These are phyloP conservation scores for Allomyces arbusculus DNA, from an alignment of 192 early-diverging fungal genomes.

Conservation along the genomic window DNA sequence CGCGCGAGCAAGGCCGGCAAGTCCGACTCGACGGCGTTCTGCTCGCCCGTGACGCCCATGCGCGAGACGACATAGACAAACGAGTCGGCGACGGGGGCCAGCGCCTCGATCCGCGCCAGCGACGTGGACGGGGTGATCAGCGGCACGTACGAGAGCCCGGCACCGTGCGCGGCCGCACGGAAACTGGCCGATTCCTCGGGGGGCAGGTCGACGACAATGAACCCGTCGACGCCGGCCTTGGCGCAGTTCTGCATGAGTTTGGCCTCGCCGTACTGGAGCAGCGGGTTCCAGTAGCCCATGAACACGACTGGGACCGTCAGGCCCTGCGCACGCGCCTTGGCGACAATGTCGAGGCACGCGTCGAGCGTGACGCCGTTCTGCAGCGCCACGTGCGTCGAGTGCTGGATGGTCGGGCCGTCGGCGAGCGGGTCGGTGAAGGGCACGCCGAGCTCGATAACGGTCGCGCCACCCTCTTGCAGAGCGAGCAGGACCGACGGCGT, in stretches of 20 bases:
- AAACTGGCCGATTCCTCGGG: constrained; percentile 87
- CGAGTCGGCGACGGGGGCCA: constrained; percentile 64
- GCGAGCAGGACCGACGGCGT: constrained; percentile 73
- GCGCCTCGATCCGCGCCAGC: constrained; percentile 51
- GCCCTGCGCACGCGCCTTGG: constrained; percentile 57
- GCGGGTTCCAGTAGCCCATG: constrained; percentile 99
- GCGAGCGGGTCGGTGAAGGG: constrained; percentile 97
- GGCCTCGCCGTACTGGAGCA: constrained; percentile 83
- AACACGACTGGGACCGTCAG: constrained; percentile 79
- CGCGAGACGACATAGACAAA: constrained; percentile 93
- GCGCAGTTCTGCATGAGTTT: constrained; percentile 65
- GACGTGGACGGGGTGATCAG: constrained; percentile 87
- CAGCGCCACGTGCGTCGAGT: constrained; percentile 65
- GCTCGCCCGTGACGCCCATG: constrained; percentile 83
- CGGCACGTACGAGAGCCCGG: constrained; percentile 59
- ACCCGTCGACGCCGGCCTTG: constrained; percentile 74
- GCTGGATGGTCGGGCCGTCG: constrained; percentile 94
- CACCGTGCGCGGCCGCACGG: constrained; percentile 42
- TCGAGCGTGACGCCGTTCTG: constrained; percentile 56
- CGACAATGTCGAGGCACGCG: constrained; percentile 59
- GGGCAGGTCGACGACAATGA: constrained; percentile 91
- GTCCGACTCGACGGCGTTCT: constrained; percentile 36
- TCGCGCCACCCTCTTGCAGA: constrained; percentile 75
- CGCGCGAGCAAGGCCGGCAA: constrained; percentile 51
- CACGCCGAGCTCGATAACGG: constrained; percentile 89